phyloP scores from a whole-genome alignment of 257 asterid genomes.

The Rhazya stricta region DNA sequence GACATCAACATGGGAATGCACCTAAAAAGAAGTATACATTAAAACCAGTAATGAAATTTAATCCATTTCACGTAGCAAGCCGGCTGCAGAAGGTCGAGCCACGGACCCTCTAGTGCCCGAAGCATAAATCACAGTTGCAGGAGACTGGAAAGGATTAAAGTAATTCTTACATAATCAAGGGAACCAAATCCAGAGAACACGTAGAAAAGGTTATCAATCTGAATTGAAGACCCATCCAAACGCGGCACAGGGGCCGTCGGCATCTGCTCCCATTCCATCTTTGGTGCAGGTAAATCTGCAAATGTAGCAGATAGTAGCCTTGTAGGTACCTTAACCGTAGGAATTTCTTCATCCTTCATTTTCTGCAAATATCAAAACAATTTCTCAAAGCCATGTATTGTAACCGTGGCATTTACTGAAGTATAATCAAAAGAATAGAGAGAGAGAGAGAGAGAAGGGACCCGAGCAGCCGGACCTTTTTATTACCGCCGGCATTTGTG shows the following conservation, averaged over 20 bases:
- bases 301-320: constrained; percentile 48
- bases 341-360: constrained; percentile 13
- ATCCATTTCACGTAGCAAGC: neutral
- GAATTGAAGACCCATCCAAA: constrained; percentile 66
- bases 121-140: neutral
- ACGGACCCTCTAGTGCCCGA: neutral
- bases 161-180: constrained; percentile 49
- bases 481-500: constrained; percentile 6
- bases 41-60: neutral
- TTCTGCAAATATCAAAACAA: constrained; percentile 4
- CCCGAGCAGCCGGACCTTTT: constrained; percentile 24
- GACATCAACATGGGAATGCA: constrained; percentile 72
- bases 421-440: neutral
- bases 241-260: constrained; percentile 75
- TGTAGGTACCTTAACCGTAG: constrained; percentile 23
- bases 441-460: neutral
- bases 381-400: constrained; percentile 13
- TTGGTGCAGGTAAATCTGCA: constrained; percentile 78
- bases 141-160: neutral
- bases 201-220: constrained; percentile 53
- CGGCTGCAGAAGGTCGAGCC: neutral
- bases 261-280: constrained; percentile 73
- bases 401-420: neutral
- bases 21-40: constrained; percentile 28
- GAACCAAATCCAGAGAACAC: constrained; percentile 58